Evolutionary conservation across 352 stramenopile species (phyloP).

Genomic region (Globisporangium polare): DNA sequence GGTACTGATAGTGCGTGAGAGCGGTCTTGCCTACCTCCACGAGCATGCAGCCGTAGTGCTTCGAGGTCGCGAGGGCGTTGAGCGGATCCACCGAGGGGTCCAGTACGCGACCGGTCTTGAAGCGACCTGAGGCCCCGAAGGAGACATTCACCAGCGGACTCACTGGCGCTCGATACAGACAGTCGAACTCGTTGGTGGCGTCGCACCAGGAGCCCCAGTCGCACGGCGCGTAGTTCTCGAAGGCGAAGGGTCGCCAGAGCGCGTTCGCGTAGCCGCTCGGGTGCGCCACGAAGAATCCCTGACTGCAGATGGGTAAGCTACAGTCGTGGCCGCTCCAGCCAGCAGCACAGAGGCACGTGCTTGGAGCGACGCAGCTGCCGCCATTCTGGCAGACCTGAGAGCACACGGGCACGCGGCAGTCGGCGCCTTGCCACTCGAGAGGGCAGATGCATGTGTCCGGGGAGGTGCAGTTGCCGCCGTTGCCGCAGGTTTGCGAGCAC

Average conservation of each 20-base stretch:
- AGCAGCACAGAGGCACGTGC: constrained; percentile 93
- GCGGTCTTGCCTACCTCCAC: constrained; percentile 84
- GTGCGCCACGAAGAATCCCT: constrained; percentile 92
- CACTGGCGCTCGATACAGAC: constrained; percentile 42
- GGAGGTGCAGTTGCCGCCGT: constrained; percentile 93
- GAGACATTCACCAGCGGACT: constrained; percentile 38
- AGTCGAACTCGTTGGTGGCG: constrained; percentile 93
- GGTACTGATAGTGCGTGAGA: constrained; percentile 87
- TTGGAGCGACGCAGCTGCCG: constrained; percentile 89
- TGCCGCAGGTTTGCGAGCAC: constrained; percentile 95
- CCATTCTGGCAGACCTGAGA: constrained; percentile 86
- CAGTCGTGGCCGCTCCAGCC: constrained; percentile 94
- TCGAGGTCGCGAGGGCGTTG: background rate
- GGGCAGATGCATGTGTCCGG: constrained; percentile 90
- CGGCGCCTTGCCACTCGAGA: constrained; percentile 81
- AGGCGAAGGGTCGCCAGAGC: constrained; percentile 55
- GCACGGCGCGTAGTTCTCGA: constrained; percentile 88
- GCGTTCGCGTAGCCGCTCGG: constrained; percentile 59
- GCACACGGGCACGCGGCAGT: constrained; percentile 93
- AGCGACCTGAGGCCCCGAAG: constrained; percentile 26
- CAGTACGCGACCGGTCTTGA: constrained; percentile 23
- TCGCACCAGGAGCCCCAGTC: constrained; percentile 89
- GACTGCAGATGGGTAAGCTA: constrained; percentile 85
- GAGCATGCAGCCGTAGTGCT: constrained; percentile 46
- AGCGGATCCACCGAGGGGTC: constrained; percentile 20